These are phyloP conservation scores for button mushroom (Agaricus bisporus) DNA, from an alignment of 768 basidiomycete species.

Conservation along the genomic window DNA sequence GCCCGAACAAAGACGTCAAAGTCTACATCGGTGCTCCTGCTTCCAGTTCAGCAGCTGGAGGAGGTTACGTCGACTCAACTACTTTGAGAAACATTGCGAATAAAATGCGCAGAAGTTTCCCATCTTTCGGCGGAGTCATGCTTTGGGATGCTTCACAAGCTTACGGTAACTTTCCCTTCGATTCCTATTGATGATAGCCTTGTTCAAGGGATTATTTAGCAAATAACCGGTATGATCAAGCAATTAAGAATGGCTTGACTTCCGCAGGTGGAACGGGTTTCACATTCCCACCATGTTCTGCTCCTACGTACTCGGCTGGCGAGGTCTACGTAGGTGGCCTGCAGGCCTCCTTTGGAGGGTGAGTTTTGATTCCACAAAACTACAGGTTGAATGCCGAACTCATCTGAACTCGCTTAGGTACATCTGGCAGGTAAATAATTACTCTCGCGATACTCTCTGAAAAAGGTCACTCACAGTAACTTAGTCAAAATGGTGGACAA, in stretches of 20 bases:
- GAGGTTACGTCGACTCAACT: constrained; percentile 48
- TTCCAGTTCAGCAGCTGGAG: constrained; percentile 47
- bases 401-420: constrained; percentile 31
- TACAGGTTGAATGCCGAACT: background rate
- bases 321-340: constrained; percentile 44
- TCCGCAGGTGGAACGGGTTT: constrained; percentile 67
- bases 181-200: constrained; percentile 16
- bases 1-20: constrained; percentile 56
- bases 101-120: constrained; percentile 49
- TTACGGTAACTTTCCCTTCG: constrained; percentile 32
- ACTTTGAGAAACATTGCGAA: constrained; percentile 42
- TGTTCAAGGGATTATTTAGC: constrained; percentile 22
- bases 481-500: constrained; percentile 59
- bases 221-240: constrained; percentile 53
- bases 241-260: constrained; percentile 52
- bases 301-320: constrained; percentile 45
- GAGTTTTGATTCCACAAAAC: constrained; percentile 14
- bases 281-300: constrained; percentile 55
- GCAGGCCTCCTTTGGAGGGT: constrained; percentile 52
- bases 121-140: constrained; percentile 63
- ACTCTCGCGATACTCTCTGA: background rate
- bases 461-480: background rate
- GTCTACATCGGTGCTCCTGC: constrained; percentile 64
- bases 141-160: constrained; percentile 47
- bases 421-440: constrained; percentile 51